Percentiles rank a stretch among this genome's conserved stretches.
These are phyloP conservation scores for Fusarium haematococcum DNA, from an alignment of 2,329 filamentous ascomycete species.

Conservation along the genomic window DNA sequence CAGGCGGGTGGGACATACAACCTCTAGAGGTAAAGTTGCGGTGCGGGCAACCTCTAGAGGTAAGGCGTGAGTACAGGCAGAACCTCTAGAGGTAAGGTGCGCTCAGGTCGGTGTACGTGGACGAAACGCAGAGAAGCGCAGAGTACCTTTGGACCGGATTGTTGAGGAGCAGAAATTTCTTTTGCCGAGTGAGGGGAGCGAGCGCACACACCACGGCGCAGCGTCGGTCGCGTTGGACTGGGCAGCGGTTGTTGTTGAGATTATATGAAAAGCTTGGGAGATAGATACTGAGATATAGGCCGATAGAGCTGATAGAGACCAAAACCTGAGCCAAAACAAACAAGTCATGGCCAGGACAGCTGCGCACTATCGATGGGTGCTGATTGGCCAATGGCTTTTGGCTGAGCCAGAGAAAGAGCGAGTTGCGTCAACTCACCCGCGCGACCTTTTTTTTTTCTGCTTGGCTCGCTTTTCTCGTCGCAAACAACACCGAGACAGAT, in stretches of 20 bases:
- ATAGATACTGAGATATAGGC: slow-evolving; percentile 30
- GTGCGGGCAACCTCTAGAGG: slow-evolving; percentile 44
- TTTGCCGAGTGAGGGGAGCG: slow-evolving; percentile 17
- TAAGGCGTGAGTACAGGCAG: slow-evolving; percentile 33
- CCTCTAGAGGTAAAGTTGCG: slow-evolving; percentile 46
- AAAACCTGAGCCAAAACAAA: slow-evolving; percentile 36
- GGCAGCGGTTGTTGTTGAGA: slow-evolving; percentile 22
- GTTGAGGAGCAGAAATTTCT: slow-evolving; percentile 40
- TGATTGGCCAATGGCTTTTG: slow-evolving; percentile 50
- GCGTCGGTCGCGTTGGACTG: background rate
- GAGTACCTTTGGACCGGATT: slow-evolving; percentile 43
- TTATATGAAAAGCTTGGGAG: slow-evolving; percentile 38
- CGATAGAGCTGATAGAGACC: slow-evolving; percentile 2
- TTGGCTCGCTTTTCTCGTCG: slow-evolving; percentile 34
- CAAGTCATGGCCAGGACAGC: slow-evolving; percentile 36
- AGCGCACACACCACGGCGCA: slow-evolving; percentile 6
- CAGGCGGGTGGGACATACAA: slow-evolving; percentile 44
- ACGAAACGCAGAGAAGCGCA: slow-evolving; percentile 39
- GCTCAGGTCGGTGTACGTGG: slow-evolving; percentile 42
- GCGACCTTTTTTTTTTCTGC: slow-evolving; percentile 1
- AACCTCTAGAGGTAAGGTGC: slow-evolving; percentile 44
- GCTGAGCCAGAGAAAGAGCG: slow-evolving; percentile 38
- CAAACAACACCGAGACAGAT: slow-evolving; percentile 40
- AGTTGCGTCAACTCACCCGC: slow-evolving; percentile 38
- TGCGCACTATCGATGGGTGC: slow-evolving; percentile 42